Evolutionary conservation across 1,284 basidiomycete species (phyloP).

Genomic region (Apiotrichum domesticum): DNA sequence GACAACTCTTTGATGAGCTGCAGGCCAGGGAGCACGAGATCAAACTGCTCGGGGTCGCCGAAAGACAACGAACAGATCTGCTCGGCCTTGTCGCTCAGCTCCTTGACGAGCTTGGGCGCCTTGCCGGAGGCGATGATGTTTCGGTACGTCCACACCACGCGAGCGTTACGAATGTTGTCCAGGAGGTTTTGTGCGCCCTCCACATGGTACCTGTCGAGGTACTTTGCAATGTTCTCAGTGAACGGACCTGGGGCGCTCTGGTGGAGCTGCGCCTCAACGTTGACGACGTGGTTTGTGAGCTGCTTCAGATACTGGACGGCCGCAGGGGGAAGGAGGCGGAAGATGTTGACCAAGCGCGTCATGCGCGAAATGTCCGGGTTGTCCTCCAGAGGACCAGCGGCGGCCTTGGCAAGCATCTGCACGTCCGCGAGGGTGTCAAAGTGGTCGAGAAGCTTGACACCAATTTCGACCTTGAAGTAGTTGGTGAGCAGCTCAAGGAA

Average conservation of each 20-base stretch:
- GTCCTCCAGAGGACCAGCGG: conserved; percentile 71
- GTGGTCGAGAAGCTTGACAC: conserved; percentile 93
- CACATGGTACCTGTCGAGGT: conserved; percentile 80
- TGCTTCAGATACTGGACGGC: conserved; percentile 88
- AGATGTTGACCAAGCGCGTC: conserved; percentile 90
- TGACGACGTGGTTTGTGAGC: conserved; percentile 81
- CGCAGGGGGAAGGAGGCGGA: conserved; percentile 87
- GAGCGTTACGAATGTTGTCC: conserved; percentile 64
- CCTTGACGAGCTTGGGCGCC: conserved; percentile 68
- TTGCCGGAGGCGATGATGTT: conserved; percentile 71
- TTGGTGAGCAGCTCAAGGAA: conserved; percentile 91
- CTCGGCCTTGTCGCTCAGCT: conserved; percentile 62
- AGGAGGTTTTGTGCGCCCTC: conserved; percentile 84
- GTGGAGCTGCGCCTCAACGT: conserved; percentile 85
- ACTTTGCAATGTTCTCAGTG: conserved; percentile 86
- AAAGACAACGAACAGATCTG: conserved; percentile 60
- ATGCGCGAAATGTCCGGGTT: conserved; percentile 91
- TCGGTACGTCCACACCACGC: conserved; percentile 70
- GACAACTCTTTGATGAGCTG: conserved; percentile 72
- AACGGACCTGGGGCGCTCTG: conserved; percentile 88
- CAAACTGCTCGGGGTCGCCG: conserved; percentile 52
- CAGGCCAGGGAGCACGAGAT: conserved; percentile 61
- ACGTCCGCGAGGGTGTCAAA: conserved; percentile 77
- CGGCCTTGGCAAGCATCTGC: conserved; percentile 72
- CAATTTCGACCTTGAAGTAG: conserved; percentile 99